These are phyloP conservation scores for Neonectria sp. DNA, from an alignment of 2,329 filamentous ascomycete species.

Conservation along the genomic window DNA sequence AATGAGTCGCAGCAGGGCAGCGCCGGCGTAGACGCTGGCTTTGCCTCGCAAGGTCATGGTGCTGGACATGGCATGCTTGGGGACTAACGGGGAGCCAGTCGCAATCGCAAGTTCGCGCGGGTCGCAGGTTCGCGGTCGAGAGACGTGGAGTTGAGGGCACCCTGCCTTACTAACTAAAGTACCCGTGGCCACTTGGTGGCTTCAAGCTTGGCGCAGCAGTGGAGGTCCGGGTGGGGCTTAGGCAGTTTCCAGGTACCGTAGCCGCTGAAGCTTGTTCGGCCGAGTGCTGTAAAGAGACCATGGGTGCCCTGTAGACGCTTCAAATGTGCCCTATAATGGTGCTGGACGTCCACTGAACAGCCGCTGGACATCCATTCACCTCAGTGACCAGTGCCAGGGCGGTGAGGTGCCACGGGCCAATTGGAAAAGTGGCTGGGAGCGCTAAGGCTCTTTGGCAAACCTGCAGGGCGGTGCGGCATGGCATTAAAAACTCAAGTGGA, in stretches of 20 bases:
- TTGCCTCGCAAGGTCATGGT: slow-evolving; percentile 60
- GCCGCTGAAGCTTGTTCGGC: slow-evolving; percentile 35
- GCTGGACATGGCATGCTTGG: slow-evolving; percentile 54
- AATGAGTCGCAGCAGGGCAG: slow-evolving; percentile 83
- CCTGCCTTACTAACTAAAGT: background rate
- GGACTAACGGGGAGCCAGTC: slow-evolving; percentile 36
- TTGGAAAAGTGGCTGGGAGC: background rate
- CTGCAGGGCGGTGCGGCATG: slow-evolving; percentile 47
- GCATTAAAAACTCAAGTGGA: slow-evolving; percentile 54
- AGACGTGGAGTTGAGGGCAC: slow-evolving; percentile 38
- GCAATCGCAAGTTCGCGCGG: slow-evolving; percentile 34
- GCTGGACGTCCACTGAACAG: slow-evolving; percentile 24
- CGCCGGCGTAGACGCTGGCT: slow-evolving; percentile 77
- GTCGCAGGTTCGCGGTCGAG: slow-evolving; percentile 41
- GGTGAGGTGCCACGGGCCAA: slow-evolving; percentile 40
- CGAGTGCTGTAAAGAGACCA: slow-evolving; percentile 33
- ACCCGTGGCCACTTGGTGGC: slow-evolving; percentile 52
- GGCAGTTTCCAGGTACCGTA: background rate
- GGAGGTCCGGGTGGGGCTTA: background rate
- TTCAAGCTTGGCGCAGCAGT: slow-evolving; percentile 38
- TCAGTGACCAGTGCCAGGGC: slow-evolving; percentile 32
- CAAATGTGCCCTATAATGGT: slow-evolving; percentile 22
- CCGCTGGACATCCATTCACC: slow-evolving; percentile 13
- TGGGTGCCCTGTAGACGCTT: slow-evolving; percentile 23
- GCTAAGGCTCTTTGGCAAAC: slow-evolving; percentile 32